Conservation (phyloP, 441 rosid genomes). For the Gossypium gossypioides region DNA sequence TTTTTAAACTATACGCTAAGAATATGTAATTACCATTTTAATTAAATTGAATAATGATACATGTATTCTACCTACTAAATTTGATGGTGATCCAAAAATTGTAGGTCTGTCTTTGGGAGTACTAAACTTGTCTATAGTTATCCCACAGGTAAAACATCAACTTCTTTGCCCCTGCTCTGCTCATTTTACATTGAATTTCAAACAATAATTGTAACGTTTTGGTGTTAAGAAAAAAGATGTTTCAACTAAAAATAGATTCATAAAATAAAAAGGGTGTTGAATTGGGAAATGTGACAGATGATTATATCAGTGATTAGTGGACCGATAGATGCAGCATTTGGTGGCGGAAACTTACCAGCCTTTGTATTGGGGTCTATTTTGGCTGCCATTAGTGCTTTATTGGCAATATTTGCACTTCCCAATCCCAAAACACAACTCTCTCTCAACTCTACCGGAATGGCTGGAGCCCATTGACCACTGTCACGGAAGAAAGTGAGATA, state of each 20-base stretch:
- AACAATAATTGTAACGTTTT: background rate
- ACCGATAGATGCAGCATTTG: slow-evolving; percentile 42
- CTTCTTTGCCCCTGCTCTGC: background rate
- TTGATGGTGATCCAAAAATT: background rate
- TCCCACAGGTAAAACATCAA: slow-evolving; percentile 53
- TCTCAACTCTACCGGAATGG: background rate
- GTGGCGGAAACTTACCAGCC: slow-evolving; percentile 62
- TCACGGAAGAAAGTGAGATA: background rate
- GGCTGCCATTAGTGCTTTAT: background rate
- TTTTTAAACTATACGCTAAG: too few relatives aligned
- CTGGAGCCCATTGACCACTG: background rate
- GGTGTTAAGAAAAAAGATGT: background rate
- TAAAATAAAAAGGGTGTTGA: background rate
- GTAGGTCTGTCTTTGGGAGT: slow-evolving; percentile 80
- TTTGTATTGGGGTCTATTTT: slow-evolving; percentile 8
- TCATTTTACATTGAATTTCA: background rate
- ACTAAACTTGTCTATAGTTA: slow-evolving; percentile 63
- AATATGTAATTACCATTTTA: too few relatives aligned
- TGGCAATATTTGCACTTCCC: slow-evolving; percentile 8
- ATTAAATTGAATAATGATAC: background rate
- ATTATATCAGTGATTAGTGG: slow-evolving; percentile 40
- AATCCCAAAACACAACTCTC: slow-evolving; percentile 11
- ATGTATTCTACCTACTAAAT: background rate
- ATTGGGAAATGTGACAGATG: slow-evolving; percentile 31
- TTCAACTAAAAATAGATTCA: background rate